Evolutionary conservation across 2,329 filamentous ascomycete species (phyloP).

Genomic region (Alternaria postmessia): DNA sequence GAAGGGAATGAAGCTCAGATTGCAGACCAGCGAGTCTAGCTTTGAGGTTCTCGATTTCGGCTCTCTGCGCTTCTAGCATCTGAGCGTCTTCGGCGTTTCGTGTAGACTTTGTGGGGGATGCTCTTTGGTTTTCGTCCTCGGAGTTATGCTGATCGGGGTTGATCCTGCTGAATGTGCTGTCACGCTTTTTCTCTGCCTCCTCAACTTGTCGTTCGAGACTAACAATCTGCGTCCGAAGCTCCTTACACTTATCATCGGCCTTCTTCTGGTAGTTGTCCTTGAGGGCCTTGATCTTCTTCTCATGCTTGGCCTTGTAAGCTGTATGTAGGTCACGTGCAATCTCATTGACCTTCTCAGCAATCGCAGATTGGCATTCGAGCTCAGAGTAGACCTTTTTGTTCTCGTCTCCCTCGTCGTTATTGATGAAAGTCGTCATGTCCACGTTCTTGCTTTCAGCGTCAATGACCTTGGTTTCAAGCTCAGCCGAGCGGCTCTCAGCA

Average conservation of each 20-base stretch:
- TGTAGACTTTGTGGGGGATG: slow-evolving; percentile 4
- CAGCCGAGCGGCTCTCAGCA: slow-evolving; percentile 77
- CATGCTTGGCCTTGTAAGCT: slow-evolving; percentile 96
- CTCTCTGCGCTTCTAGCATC: slow-evolving; percentile 68
- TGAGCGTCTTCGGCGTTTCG: slow-evolving; percentile 54
- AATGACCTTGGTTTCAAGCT: slow-evolving; percentile 62
- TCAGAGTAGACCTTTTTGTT: slow-evolving; percentile 50
- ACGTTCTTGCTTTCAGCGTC: slow-evolving; percentile 73
- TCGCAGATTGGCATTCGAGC: slow-evolving; percentile 66
- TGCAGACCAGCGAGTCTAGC: slow-evolving; percentile 79
- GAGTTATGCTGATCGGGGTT: slow-evolving; percentile 31
- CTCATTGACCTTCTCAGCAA: slow-evolving; percentile 87
- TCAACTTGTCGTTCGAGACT: slow-evolving; percentile 78
- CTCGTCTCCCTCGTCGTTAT: slow-evolving; percentile 46
- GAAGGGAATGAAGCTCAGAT: slow-evolving; percentile 74
- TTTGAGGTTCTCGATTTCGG: slow-evolving; percentile 73
- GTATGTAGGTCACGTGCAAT: slow-evolving; percentile 82
- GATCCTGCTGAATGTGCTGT: slow-evolving; percentile 70
- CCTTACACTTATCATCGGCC: slow-evolving; percentile 86
- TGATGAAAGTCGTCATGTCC: slow-evolving; percentile 68
- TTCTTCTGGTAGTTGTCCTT: slow-evolving; percentile 83
- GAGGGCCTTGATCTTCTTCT: slow-evolving; percentile 90
- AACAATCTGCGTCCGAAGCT: slow-evolving; percentile 76
- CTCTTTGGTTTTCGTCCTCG: slow-evolving; percentile 17
- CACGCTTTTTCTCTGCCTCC: slow-evolving; percentile 70